Percentiles rank a stretch among this genome's conserved stretches.
Evolutionary conservation across 1,139 yeast species (phyloP).

Genomic region (Ogataea hybrid): DNA sequence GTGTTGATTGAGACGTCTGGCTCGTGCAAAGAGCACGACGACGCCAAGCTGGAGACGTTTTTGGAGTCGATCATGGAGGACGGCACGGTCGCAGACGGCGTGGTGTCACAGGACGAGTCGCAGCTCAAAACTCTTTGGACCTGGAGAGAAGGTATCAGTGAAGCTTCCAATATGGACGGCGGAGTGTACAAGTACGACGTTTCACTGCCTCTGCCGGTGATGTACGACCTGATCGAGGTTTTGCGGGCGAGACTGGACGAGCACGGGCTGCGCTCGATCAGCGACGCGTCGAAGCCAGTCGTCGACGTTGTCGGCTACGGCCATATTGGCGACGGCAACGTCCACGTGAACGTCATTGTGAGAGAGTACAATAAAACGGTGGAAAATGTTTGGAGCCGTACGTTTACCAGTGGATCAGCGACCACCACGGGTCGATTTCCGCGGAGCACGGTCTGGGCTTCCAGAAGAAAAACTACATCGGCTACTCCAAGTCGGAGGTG

Average conservation of each 20-base stretch:
- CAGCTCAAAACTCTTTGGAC: constrained; percentile 83
- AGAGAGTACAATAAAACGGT: constrained; percentile 74
- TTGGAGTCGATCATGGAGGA: constrained; percentile 82
- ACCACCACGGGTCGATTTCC: constrained; percentile 78
- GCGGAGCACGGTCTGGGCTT: constrained; percentile 98
- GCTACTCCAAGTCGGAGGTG: constrained; percentile 70
- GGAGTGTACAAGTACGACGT: constrained; percentile 98
- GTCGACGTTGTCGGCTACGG: constrained; percentile 92
- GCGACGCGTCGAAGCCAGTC: constrained; percentile 66
- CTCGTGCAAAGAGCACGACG: constrained; percentile 82
- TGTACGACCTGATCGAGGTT: constrained; percentile 80
- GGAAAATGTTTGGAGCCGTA: constrained; percentile 87
- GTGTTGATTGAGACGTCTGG: constrained; percentile 93
- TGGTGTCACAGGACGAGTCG: constrained; percentile 91
- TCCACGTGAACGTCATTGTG: constrained; percentile 91
- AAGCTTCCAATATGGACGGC: constrained; percentile 79
- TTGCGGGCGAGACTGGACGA: constrained; percentile 55
- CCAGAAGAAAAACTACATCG: constrained; percentile 87
- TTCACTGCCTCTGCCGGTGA: constrained; percentile 74
- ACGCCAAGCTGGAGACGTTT: constrained; percentile 73
- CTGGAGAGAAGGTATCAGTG: constrained; percentile 94
- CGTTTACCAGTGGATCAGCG: constrained; percentile 84
- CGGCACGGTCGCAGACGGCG: constrained; percentile 85
- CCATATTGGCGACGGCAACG: constrained; percentile 93
- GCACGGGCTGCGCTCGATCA: constrained; percentile 60